Evolutionary conservation across 352 stramenopile species (phyloP).

Genomic region (Pythium aphanidermatum): DNA sequence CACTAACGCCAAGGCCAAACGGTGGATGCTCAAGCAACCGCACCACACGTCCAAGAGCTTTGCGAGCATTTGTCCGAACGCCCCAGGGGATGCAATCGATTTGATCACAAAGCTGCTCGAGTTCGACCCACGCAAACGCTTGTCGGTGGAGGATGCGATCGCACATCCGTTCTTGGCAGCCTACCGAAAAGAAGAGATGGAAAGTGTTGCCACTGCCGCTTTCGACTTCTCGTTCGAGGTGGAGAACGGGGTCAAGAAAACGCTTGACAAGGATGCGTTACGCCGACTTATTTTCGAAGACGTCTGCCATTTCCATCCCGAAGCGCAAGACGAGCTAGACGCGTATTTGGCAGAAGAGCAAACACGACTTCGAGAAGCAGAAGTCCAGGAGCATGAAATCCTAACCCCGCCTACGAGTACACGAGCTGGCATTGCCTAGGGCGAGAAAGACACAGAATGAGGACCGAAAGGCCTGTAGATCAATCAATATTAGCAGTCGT

Average conservation of each 20-base stretch:
- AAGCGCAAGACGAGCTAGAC: constrained; percentile 53
- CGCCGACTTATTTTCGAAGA: constrained; percentile 81
- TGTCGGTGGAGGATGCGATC: constrained; percentile 68
- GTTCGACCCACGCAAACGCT: constrained; percentile 85
- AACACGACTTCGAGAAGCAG: constrained; percentile 25
- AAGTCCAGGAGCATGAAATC: constrained; percentile 18
- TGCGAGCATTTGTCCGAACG: constrained; percentile 41
- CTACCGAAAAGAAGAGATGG: constrained; percentile 47
- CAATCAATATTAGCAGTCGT: too few species aligned
- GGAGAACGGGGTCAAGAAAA: constrained; percentile 33
- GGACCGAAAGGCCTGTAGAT: too few species aligned
- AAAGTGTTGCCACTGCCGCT: constrained; percentile 28
- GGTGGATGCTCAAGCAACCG: constrained; percentile 75
- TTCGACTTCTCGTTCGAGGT: constrained; percentile 86
- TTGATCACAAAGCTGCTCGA: constrained; percentile 81
- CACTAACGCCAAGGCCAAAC: constrained; percentile 78
- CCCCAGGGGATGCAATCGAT: constrained; percentile 63
- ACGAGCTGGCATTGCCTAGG: constrained; percentile 17
- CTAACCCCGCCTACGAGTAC: constrained; percentile 9
- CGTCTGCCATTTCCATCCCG: constrained; percentile 79
- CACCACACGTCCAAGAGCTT: constrained; percentile 49
- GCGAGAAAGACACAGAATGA: constrained; percentile 67
- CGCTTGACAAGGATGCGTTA: constrained; percentile 73
- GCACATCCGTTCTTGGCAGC: constrained; percentile 69
- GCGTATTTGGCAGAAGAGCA: constrained; percentile 44